A percentile compares a stretch with the other conserved stretches of the same genome.
These are phyloP conservation scores for Vanilla planifolia DNA, from an alignment of 106 monocot species.

Conservation along the genomic window DNA sequence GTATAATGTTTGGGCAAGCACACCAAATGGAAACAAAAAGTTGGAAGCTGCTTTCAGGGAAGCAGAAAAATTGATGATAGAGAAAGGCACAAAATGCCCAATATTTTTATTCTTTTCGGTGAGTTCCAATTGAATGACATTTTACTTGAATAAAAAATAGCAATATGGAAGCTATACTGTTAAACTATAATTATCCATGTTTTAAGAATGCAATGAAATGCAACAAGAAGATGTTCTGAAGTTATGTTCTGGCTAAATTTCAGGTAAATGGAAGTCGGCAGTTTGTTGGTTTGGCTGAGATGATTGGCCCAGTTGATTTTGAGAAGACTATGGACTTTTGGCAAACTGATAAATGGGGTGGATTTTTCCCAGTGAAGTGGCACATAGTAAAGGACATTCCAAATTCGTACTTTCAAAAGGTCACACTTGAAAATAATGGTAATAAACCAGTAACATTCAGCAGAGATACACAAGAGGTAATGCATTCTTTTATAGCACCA, in stretches of 20 bases:
- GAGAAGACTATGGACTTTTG: slow-evolving; percentile 83
- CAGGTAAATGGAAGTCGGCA: slow-evolving; percentile 88
- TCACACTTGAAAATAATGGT: slow-evolving; percentile 79
- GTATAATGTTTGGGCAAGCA: slow-evolving; percentile 94
- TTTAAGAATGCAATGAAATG: too few relatives aligned
- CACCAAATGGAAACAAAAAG: slow-evolving; percentile 72
- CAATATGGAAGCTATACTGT: too few relatives aligned
- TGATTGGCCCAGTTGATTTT: slow-evolving; percentile 83
- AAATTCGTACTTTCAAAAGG: slow-evolving; percentile 43
- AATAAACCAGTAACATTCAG: slow-evolving; percentile 67
- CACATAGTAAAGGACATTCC: slow-evolving; percentile 90
- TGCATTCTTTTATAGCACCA: background rate
- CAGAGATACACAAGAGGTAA: slow-evolving; percentile 91
- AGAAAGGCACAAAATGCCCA: slow-evolving; percentile 42
- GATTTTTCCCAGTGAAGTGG: slow-evolving; percentile 89
- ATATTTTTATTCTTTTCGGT: slow-evolving; percentile 97
- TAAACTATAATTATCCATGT: too few relatives aligned
- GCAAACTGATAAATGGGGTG: slow-evolving; percentile 67
- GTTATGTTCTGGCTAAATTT: too few relatives aligned
- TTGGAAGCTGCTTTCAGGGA: slow-evolving; percentile 65
- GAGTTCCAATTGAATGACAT: slow-evolving; percentile 18
- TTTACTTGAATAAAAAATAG: too few relatives aligned
- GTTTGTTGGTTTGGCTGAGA: slow-evolving; percentile 91
- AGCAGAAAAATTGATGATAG: slow-evolving; percentile 30
- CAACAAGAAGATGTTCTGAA: too few relatives aligned